Evolutionary conservation across 306 rosid genomes (phyloP).

Genomic region (Pyrus bretschneideri): DNA sequence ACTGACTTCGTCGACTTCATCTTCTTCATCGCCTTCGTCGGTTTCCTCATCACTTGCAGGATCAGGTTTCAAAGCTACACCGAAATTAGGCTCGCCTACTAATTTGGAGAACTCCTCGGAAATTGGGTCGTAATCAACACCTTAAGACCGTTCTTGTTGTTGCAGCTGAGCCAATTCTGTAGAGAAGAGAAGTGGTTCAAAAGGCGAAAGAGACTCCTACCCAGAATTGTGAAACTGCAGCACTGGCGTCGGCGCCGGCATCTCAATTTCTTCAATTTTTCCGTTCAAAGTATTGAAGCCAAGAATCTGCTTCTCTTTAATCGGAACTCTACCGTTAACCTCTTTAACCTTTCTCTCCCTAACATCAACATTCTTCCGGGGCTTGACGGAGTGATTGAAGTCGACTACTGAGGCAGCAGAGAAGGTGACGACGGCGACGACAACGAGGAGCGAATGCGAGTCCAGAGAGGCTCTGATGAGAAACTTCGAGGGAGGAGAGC

Average conservation of each 20-base stretch:
- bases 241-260: conserved; percentile 14
- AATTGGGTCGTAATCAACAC: conserved; percentile 24
- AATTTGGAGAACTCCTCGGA: conserved; percentile 38
- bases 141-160: not conserved
- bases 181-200: conserved; percentile 42
- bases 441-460: conserved; percentile 40
- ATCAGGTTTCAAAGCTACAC: conserved; percentile 8
- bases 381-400: conserved; percentile 29
- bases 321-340: conserved; percentile 19
- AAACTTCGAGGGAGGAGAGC: conserved; percentile 42
- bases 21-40: no score
- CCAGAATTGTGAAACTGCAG: conserved; percentile 44
- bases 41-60: conserved; percentile 23
- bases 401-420: conserved; percentile 60
- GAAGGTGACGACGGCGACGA: conserved; percentile 52
- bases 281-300: conserved; percentile 43
- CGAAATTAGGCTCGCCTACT: conserved; percentile 17
- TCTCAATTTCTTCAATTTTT: conserved; percentile 9
- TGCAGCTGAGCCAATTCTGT: conserved; percentile 39
- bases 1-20: conserved; percentile 21
- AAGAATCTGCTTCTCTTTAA: conserved; percentile 25
- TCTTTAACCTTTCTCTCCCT: not conserved
- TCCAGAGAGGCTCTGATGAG: conserved; percentile 48
- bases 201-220: conserved; percentile 36
- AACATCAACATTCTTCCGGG: conserved; percentile 25